Evolutionary conservation across 768 basidiomycete genomes (phyloP), one percentile per base, ranked within the genome.

Genomic region (Filobasidium floriforme): DNA sequence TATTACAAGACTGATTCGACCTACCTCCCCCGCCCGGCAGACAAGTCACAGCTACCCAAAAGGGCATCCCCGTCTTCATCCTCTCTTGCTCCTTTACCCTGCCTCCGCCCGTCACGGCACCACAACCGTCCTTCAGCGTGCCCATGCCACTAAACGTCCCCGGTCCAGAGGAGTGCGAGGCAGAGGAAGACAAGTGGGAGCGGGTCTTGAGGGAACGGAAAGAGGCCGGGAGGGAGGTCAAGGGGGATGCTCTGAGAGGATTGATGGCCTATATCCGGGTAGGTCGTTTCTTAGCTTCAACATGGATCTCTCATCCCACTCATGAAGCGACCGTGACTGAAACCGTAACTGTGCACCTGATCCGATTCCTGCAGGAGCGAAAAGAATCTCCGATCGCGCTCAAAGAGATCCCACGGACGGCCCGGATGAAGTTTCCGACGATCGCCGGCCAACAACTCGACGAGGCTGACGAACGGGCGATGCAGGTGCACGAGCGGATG

Each of bases 11-110:
- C 59, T 41, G 4, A 18, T 15, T 7, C 10, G 7, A 5, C 5
- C 7, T 28, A 57, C 52, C 19, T 55, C 52, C 28, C 52, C 18
- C 18, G n/a, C 5, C 19, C 40, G 18, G 18, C 41, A 67, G 76
- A 55, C 60, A 73, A 10, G 76, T 79, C 55, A 70, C 68, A 59
- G 79, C 75, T 22, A 66, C 68, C n/a, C 79, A 79, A 66, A 61
- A 62, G 1, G 73, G 67, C n/a, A 66, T 66, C 43, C 71, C 72
- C 22, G 71, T 79, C 43, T 78, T 78, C 61, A 66, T 73, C 52
- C 69, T 78, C 28, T 63, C 73, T 18, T 73, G 73, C 37, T 74
- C 73, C 28, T 79, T 75, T 63, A 71, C 77, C 5, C 26, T 72
- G 7, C 71, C 73, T 7, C 69, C 75, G 12, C 65, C 69, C 11